Conservation (phyloP, 768 basidiomycete genomes). For the Agaricus sinodeliciosus region DNA sequence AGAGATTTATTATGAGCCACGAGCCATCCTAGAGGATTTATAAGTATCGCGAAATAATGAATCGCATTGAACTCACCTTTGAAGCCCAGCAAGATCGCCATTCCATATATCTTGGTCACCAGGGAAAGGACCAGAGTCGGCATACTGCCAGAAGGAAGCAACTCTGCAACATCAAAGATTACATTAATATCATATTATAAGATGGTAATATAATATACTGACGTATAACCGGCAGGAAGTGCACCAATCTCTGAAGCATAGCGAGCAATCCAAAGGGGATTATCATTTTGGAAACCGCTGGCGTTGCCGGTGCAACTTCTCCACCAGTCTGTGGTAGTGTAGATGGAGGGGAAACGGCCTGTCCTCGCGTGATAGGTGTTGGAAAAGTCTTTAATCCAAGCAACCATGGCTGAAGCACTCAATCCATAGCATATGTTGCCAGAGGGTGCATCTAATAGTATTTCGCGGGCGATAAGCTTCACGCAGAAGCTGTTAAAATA, state of each 20-base stretch:
- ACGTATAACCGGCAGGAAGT: conserved; percentile 55
- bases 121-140: conserved; percentile 46
- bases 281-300: conserved; percentile 38
- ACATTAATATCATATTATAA: background rate
- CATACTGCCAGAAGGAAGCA: conserved; percentile 50
- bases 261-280: conserved; percentile 57
- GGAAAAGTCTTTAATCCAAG: conserved; percentile 59
- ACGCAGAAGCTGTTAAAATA: background rate
- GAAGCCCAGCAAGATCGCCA: conserved; percentile 22
- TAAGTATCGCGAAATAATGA: background rate
- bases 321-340: conserved; percentile 67
- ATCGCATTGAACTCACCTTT: background rate
- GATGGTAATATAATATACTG: conserved; percentile 11
- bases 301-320: conserved; percentile 57
- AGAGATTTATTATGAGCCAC: background rate
- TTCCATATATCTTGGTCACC: conserved; percentile 56
- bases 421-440: conserved; percentile 50
- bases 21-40: background rate
- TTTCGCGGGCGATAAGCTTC: background rate
- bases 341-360: conserved; percentile 34
- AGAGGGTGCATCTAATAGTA: conserved; percentile 40
- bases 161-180: background rate
- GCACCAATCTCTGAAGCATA: conserved; percentile 43
- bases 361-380: conserved; percentile 46
- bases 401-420: conserved; percentile 48